Base-by-base conservation (phyloP, 1,139 yeast genomes). In the Candida sanyaensis region DNA sequence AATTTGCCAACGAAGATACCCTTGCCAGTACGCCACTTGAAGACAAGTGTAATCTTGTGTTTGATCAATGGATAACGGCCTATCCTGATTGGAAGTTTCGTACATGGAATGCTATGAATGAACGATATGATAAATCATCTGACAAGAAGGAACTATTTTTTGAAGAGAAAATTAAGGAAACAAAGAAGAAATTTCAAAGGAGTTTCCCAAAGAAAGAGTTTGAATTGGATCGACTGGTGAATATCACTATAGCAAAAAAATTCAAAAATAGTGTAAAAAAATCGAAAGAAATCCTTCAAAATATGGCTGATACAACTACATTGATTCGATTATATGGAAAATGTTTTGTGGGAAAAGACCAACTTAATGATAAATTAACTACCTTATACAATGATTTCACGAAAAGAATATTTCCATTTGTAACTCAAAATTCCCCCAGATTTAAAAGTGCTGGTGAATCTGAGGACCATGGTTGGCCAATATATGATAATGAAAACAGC, bases 301-400 rank as follows among this genome's bases (percentile, higher is more conserved):
- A 55, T 17, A 71, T 75, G 77, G 76, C 75, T 1, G 80, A 75
- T 53, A 54, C 67, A 2, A 56, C 62, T 26, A 61, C 73, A 0
- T 29, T 73, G 2, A 42, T 71, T 48, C 48, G 80, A 38, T 47
- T 71, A 2, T 75, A 61, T 48, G 73, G 73, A 4, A 65, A 68
- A 47, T 75, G 79, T 50, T 75, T 69, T 52, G 41, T 70, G 30
- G 51, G 56, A 5, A 47, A 51, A 37, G 42, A 44, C 6, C 44
- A 49, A 5, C 37, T 44, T 13, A 39, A 38, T 21, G 49, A 55
- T 11, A 43, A 45, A 12, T 41, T 29, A 43, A 41, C 33, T 42
- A 45, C 26, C 13, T 52, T 37, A 54, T 62, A 47, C 49, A 52
- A 60, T 40, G 49, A 50, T 2, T 63, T 60, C 37, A 53, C 71